Evolutionary conservation across 140 eudicot genomes (phyloP).

Genomic region (Erigeron philadelphicus): DNA sequence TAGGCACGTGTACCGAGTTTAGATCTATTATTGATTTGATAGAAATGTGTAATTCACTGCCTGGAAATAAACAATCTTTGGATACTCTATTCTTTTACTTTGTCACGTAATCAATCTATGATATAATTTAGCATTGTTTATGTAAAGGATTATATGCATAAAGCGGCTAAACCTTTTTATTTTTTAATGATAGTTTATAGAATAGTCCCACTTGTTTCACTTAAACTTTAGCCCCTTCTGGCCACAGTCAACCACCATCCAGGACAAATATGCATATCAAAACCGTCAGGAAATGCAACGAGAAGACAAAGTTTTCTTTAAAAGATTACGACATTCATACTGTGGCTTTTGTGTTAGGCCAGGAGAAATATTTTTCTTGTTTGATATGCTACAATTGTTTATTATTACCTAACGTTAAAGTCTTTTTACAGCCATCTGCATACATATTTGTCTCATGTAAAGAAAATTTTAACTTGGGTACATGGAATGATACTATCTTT

Average conservation of each 20-base stretch:
- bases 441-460: constrained; percentile 13
- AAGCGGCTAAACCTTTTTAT: constrained; percentile 14
- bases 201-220: constrained; percentile 20
- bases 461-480: constrained; percentile 9
- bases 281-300: too few species aligned
- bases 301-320: neutral
- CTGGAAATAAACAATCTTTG: constrained; percentile 15
- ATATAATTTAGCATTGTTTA: constrained; percentile 8
- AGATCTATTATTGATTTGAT: constrained; percentile 16
- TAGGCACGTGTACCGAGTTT: constrained; percentile 24
- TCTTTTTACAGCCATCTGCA: neutral
- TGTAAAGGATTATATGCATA: constrained; percentile 21
- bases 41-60: constrained; percentile 23
- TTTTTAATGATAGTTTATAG: constrained; percentile 13
- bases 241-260: too few species aligned
- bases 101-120: constrained; percentile 15
- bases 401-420: too few species aligned
- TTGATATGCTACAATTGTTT: neutral
- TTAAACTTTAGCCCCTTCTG: neutral
- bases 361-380: constrained; percentile 13
- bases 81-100: constrained; percentile 10
- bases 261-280: too few species aligned
- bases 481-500: constrained; percentile 14
- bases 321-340: neutral
- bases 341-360: constrained; percentile 13